Conservation (phyloP, 2,329 filamentous ascomycete genomes). For the Acephala macrosclerotiorum region DNA sequence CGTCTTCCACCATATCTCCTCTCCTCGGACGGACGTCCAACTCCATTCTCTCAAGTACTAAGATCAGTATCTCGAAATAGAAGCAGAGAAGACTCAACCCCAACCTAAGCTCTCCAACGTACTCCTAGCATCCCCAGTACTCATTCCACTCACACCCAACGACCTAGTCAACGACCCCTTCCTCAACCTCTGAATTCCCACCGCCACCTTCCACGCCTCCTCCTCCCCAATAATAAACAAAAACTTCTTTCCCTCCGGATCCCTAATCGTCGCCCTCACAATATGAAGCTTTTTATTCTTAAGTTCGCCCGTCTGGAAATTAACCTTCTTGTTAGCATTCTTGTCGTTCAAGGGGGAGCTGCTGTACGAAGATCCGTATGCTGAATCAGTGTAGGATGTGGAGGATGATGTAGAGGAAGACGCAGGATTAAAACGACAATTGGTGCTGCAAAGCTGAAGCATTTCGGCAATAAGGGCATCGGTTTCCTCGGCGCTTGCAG, state of each 20-base stretch:
- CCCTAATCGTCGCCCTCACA: conserved; percentile 67
- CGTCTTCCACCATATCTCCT: not conserved
- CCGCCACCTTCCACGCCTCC: conserved; percentile 72
- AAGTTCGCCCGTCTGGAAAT: conserved; percentile 59
- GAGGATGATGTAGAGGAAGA: conserved; percentile 47
- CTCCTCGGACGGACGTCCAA: not conserved
- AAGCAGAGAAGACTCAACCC: conserved; percentile 22
- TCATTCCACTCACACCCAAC: conserved; percentile 65
- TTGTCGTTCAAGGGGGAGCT: conserved; percentile 35
- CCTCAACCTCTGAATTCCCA: conserved; percentile 66
- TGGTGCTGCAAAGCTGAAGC: conserved; percentile 69
- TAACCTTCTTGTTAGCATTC: conserved; percentile 38
- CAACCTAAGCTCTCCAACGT: conserved; percentile 66
- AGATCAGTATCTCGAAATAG: not conserved
- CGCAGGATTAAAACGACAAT: conserved; percentile 60
- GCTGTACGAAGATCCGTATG: conserved; percentile 42
- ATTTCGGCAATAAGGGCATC: conserved; percentile 70
- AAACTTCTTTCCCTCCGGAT: conserved; percentile 72
- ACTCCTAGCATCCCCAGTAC: conserved; percentile 58
- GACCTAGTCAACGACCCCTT: conserved; percentile 66
- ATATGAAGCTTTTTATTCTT: conserved; percentile 65
- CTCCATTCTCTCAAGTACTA: conserved; percentile 12
- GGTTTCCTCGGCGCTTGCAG: conserved; percentile 65
- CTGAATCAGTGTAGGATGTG: conserved; percentile 40
- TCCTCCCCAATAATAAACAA: conserved; percentile 70